Base-by-base conservation (phyloP, 2,329 filamentous ascomycete species). In the Chalaropsis ovoidea region DNA sequence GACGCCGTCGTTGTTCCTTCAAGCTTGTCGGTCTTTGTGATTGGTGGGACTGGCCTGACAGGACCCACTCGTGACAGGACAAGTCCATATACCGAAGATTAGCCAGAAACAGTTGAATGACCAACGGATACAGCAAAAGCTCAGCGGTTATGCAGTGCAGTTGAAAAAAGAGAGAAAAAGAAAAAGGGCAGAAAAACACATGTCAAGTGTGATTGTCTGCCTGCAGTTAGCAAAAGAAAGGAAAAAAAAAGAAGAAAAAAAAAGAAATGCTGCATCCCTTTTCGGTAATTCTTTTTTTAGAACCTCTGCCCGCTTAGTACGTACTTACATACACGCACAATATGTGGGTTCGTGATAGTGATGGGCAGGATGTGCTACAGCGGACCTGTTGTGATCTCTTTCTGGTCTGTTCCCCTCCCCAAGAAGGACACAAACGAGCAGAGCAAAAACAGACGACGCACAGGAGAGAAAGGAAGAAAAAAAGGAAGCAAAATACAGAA, bases 351-450 rank as follows among this genome's bases (percentile, higher is more conserved):
- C 17, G 60, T 13, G 39, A 45, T 45, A 10, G 39, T 24, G 42
- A 27, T 61, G 39, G 60, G 60, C 60, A 41, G 42, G 42, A 61
- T 43, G 42, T 61, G 42, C 39, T 47, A 62, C 61, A 35, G 42
- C 43, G 42, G 27, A 45, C 13, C 17, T 10, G 61, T 45, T 41
- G 41, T 62, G 61, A 43, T 62, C 61, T 49, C 42, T 62, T 11
- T 49, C 13, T 19, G 60, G 60, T 39, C 43, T 62, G 42, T 47
- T 47, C 45, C 22, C 45, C n/a, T 47, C n/a, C 11, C 11, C 11
- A 49, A 6, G n/a, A 19, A 24, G 22, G 22, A 49, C 8, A 42
- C 19, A 22, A 22, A 31, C 49, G 15, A 54, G 49, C n/a, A 22
- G 19, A 22, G 19, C 49, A 54, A 19, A 5, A 19, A 31, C 22